Evolutionary conservation across 148 eudicot species (phyloP), one percentile per base, ranked within the genome.

Genomic region (Polygonum maritimum): DNA sequence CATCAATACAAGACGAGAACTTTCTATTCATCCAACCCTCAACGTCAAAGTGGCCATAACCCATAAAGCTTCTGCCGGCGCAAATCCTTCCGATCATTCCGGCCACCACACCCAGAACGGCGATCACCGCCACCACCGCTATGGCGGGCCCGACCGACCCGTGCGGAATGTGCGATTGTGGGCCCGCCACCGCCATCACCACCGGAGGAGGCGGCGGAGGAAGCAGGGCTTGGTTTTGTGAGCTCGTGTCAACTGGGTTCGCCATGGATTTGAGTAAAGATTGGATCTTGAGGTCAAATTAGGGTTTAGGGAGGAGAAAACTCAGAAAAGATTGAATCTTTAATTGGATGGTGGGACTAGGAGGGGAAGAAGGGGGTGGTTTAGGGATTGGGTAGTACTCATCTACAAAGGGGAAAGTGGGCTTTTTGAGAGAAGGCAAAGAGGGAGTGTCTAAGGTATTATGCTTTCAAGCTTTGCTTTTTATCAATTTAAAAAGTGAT

Each of bases 21-120:
- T 86, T 86, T 12, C 79, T 72, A 74, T 88, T 88, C 4, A 83
- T 77, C 92, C 91, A 88, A 3, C 76, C 79, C 39, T 88, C 91
- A 26, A 88, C 58, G 67, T 88, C 88, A 70, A 82, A 88, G 40
- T 77, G 81, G 8, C 86, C 86, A 55, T 79, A 82, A 13, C 88
- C 91, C 82, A 88, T 74, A 9, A 86, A 21, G 18, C 79, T 74
- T 22, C 87, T 65, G 5, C 91, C 88, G 39, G 81, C 69, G 58
- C 88, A 84, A n/a, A 88, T 39, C 71, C 91, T 71, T 0, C 91
- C 91, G 48, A 85, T 75, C 38, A 86, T 33, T 12, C 84, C 82
- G 2, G 91, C 87, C 12, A 88, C 60, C 0, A 83, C 79, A 9
- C 87, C 87, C 3, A 88, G 31, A 15, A 88, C 57, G 0, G 84